Percentiles rank a stretch among this genome's conserved stretches.
Evolutionary conservation across 768 basidiomycete species (phyloP).

Genomic region (Chalciporus sphaerocephalus): DNA sequence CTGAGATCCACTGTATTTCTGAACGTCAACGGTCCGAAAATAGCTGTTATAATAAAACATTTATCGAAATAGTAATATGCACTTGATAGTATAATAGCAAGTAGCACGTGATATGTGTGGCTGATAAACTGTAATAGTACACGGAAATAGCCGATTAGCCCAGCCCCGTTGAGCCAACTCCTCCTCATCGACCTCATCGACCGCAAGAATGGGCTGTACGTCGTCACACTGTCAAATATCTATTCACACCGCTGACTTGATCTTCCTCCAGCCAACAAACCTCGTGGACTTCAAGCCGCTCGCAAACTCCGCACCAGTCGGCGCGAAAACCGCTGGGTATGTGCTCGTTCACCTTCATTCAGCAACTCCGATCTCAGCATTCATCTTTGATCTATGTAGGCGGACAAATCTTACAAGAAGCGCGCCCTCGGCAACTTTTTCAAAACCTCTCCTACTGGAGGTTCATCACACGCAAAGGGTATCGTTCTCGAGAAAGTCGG

Average conservation of each 20-base stretch:
- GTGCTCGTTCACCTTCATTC: slow-evolving; percentile 27
- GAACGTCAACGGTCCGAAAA: no score
- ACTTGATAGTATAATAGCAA: background rate
- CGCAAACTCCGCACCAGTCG: slow-evolving; percentile 95
- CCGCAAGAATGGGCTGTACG: slow-evolving; percentile 83
- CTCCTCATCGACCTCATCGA: slow-evolving; percentile 45
- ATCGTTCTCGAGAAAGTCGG: slow-evolving; percentile 99
- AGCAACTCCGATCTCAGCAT: slow-evolving; percentile 13
- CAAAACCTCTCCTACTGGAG: slow-evolving; percentile 99
- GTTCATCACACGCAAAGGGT: slow-evolving; percentile 99
- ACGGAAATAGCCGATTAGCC: slow-evolving; percentile 29
- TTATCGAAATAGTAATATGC: no score
- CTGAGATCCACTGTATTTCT: no score
- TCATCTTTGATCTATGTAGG: slow-evolving; percentile 43
- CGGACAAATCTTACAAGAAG: slow-evolving; percentile 99
- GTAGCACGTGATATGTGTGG: slow-evolving; percentile 21
- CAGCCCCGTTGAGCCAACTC: slow-evolving; percentile 8
- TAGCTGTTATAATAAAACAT: background rate
- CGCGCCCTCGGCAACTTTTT: slow-evolving; percentile 98
- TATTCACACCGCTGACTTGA: slow-evolving; percentile 7
- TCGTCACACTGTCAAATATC: slow-evolving; percentile 27
- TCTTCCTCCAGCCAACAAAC: slow-evolving; percentile 79
- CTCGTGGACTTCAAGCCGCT: slow-evolving; percentile 97
- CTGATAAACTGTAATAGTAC: slow-evolving; percentile 42
- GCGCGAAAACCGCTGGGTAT: slow-evolving; percentile 95